A percentile compares a stretch with the other conserved stretches of the same genome.
These are phyloP conservation scores for Symbiodinium pilosum DNA, from an alignment of 73 alveolate species.

Conservation along the genomic window DNA sequence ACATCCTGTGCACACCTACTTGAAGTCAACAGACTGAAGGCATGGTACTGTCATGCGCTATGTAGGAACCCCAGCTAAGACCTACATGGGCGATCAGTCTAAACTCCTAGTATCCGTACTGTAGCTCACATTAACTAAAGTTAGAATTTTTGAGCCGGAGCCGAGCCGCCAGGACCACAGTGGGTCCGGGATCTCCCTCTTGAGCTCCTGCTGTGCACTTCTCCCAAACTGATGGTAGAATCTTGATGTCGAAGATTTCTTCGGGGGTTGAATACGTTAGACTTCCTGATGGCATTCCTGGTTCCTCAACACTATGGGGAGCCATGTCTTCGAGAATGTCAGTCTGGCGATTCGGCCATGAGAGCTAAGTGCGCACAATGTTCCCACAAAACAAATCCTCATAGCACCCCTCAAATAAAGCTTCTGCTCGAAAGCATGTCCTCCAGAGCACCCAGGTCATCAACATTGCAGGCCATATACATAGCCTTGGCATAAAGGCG, in stretches of 20 bases:
- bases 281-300: not conserved
- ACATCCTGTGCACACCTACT: too few relatives aligned
- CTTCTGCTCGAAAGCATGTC: too few relatives aligned
- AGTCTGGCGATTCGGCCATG: not conserved
- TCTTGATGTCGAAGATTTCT: not conserved
- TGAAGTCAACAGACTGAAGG: too few relatives aligned
- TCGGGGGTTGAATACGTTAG: not conserved
- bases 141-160: too few relatives aligned
- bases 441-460: conserved; percentile 36
- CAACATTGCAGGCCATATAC: conserved; percentile 75
- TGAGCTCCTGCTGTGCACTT: conserved; percentile 23
- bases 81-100: too few relatives aligned
- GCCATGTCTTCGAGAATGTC: not conserved
- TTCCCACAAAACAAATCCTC: too few relatives aligned
- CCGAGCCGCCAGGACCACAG: conserved; percentile 56
- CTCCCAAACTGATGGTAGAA: not conserved
- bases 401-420: too few relatives aligned
- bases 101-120: too few relatives aligned
- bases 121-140: too few relatives aligned
- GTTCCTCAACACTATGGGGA: not conserved
- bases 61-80: too few relatives aligned
- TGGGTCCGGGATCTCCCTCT: conserved; percentile 24
- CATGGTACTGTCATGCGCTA: too few relatives aligned
- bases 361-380: not conserved
- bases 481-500: conserved; percentile 20